These are phyloP conservation scores for Vitis hybrid DNA, from an alignment of 177 flowering plant species.

Conservation along the genomic window DNA sequence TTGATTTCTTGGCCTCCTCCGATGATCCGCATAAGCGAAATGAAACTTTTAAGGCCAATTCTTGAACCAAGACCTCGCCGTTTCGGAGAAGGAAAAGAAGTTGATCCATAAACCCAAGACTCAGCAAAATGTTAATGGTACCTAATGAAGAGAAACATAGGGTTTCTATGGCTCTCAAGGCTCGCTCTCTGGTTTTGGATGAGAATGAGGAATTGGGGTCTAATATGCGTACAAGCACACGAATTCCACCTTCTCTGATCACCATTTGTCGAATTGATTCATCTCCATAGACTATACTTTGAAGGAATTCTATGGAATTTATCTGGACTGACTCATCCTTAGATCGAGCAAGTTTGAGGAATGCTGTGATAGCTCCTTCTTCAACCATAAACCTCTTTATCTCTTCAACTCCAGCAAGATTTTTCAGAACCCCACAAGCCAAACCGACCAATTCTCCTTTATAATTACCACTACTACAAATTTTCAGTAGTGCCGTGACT, in stretches of 20 bases:
- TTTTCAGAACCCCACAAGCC: constrained; percentile 70
- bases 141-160: constrained; percentile 50
- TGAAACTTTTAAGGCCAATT: constrained; percentile 61
- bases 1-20: constrained; percentile 64
- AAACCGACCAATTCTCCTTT: constrained; percentile 40
- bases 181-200: constrained; percentile 54
- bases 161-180: constrained; percentile 60
- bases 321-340: constrained; percentile 56
- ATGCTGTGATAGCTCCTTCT: constrained; percentile 58
- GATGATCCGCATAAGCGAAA: constrained; percentile 51
- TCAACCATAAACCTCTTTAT: constrained; percentile 83
- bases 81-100: constrained; percentile 46
- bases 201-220: constrained; percentile 50
- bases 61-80: constrained; percentile 71
- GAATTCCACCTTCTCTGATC: constrained; percentile 64
- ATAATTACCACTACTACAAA: constrained; percentile 37
- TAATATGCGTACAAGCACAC: constrained; percentile 44
- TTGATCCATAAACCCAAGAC: constrained; percentile 54
- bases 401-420: constrained; percentile 86
- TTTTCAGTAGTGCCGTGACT: constrained; percentile 63
- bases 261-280: constrained; percentile 45
- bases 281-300: constrained; percentile 57
- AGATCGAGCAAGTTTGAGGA: constrained; percentile 47
- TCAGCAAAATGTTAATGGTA: constrained; percentile 36
- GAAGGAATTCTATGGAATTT: constrained; percentile 63